Conservation (phyloP, 208 protist genomes). For the Herpetomonas samuelpessoai region DNA sequence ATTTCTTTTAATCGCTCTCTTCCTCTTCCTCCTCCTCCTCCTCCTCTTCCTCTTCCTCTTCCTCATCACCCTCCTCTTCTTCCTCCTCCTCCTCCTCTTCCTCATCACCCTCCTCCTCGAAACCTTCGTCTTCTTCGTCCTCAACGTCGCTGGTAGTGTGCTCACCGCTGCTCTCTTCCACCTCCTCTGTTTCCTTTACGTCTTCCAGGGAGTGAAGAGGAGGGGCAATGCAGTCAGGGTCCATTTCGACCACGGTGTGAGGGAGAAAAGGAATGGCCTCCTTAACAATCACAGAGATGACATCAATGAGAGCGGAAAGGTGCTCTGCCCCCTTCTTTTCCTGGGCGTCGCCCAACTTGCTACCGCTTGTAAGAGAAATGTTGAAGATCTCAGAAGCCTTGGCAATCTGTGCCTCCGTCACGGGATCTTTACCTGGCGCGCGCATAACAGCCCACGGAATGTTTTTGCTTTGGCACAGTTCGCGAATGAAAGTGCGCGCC, state of each 20-base stretch:
- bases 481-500: slow-evolving; percentile 78
- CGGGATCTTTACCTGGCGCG: slow-evolving; percentile 27
- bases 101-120: slow-evolving; percentile 29
- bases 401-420: slow-evolving; percentile 53
- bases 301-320: slow-evolving; percentile 46
- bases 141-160: slow-evolving; percentile 16
- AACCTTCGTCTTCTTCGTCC: slow-evolving; percentile 35
- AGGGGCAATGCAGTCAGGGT: slow-evolving; percentile 63
- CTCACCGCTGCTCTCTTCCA: slow-evolving; percentile 7
- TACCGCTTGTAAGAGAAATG: slow-evolving; percentile 41
- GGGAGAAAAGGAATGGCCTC: slow-evolving; percentile 69
- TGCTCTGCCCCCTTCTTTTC: slow-evolving; percentile 37
- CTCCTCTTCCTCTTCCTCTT: slow-evolving; percentile 18
- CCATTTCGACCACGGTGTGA: slow-evolving; percentile 80
- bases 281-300: slow-evolving; percentile 45
- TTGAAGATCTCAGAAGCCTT: slow-evolving; percentile 59
- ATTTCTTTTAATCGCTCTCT: slow-evolving; percentile 18
- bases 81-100: slow-evolving; percentile 18
- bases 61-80: slow-evolving; percentile 11
- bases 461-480: slow-evolving; percentile 70
- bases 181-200: slow-evolving; percentile 8
- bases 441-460: slow-evolving; percentile 88
- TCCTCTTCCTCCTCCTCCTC: slow-evolving; percentile 18
- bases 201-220: slow-evolving; percentile 62
- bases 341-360: slow-evolving; percentile 26